phyloP scores from a whole-genome alignment of 2,329 filamentous ascomycete species.

The Trichoderma sp. region DNA sequence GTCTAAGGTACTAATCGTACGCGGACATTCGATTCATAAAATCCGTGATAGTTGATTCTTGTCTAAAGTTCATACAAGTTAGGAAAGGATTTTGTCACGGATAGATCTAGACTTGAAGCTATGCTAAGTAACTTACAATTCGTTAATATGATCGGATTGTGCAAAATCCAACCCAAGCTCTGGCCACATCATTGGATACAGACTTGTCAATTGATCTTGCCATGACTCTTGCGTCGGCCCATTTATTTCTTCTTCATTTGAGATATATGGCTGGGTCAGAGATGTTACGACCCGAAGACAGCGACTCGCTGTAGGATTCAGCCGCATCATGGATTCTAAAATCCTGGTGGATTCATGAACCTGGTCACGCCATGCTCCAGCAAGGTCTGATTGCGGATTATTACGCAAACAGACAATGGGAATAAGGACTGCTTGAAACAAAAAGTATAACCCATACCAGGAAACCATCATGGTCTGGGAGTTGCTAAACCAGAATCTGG shows the following conservation, averaged over 20 bases:
- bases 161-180: not conserved
- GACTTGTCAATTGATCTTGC: not conserved
- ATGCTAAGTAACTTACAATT: too few species aligned
- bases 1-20: too few species aligned
- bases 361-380: too few species aligned
- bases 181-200: conserved; percentile 4
- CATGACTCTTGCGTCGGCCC: conserved; percentile 1
- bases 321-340: too few species aligned
- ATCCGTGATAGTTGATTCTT: too few species aligned
- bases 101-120: too few species aligned
- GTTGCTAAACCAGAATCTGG: not conserved
- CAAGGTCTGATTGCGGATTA: not conserved
- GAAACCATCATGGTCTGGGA: conserved; percentile 3
- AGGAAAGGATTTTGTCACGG: too few species aligned
- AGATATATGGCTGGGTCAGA: not conserved
- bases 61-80: too few species aligned
- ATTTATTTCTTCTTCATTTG: conserved; percentile 3
- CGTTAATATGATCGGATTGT: too few species aligned
- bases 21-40: too few species aligned
- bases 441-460: not conserved
- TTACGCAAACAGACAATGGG: not conserved
- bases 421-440: conserved; percentile 5
- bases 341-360: too few species aligned
- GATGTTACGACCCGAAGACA: conserved; percentile 1
- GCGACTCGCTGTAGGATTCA: not conserved